phyloP scores from a whole-genome alignment of 106 monocot genomes.

The Platanthera guangdongensis region DNA sequence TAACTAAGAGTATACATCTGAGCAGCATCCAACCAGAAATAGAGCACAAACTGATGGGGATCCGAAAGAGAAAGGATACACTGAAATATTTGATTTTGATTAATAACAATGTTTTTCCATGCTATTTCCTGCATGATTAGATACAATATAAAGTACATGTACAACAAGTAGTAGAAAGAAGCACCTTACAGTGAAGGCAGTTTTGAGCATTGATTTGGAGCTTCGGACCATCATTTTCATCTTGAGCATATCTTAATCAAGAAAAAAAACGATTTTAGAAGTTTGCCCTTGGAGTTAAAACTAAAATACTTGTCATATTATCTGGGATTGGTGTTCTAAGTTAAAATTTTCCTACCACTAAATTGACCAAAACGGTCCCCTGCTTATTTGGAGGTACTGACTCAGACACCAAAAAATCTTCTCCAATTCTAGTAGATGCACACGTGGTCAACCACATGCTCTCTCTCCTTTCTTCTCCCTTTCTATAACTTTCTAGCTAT shows the following conservation, averaged over 20 bases:
- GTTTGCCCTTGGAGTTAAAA: not conserved
- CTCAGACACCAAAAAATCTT: too few relatives aligned
- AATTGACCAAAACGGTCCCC: too few relatives aligned
- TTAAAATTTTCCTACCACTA: too few relatives aligned
- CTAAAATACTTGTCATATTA: not conserved
- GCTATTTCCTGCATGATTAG: not conserved
- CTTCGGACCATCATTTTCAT: conserved; percentile 58
- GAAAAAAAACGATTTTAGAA: not conserved
- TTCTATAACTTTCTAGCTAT: too few relatives aligned
- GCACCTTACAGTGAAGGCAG: conserved; percentile 99
- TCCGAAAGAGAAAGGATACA: too few relatives aligned
- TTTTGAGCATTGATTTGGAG: conserved; percentile 99
- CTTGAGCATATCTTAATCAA: conserved; percentile 60
- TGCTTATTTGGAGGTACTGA: too few relatives aligned
- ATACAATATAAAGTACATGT: not conserved
- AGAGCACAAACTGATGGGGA: too few relatives aligned
- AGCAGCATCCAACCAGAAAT: too few relatives aligned
- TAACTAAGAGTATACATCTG: too few relatives aligned
- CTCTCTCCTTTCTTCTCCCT: too few relatives aligned
- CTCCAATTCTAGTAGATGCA: too few relatives aligned
- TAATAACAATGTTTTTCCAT: not conserved
- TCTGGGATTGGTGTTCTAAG: not conserved
- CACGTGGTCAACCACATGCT: too few relatives aligned
- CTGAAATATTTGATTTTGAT: not conserved
- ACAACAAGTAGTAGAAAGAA: not conserved